Base-by-base conservation (phyloP, 2,329 filamentous ascomycete species). In the Aspergillus phoenicis region DNA sequence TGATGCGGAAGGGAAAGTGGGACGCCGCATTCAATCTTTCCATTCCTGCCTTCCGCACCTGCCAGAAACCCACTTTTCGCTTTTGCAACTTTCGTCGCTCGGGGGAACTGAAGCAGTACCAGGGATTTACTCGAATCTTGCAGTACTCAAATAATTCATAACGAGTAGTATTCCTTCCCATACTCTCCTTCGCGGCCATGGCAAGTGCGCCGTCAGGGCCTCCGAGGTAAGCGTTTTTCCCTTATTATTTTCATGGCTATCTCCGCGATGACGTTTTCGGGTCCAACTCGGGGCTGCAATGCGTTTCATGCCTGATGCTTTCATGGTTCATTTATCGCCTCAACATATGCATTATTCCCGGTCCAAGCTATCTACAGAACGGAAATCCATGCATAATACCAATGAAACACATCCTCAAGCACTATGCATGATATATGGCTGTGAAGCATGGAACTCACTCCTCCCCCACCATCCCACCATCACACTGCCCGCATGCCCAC, bases 201-300 rank as follows among this genome's bases (percentile, higher is more conserved):
- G 47, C 47, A 6, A 51, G 26, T 28, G 47, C 24, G 26, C 15
- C 26, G 8, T 2, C 8, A 26, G 26, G 24, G 11, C 15, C 30
- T 26, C 2, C 28, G 8, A 33, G 24, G 47, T 51, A 17, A 51
- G 47, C n/a, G 28, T 11, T 26, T 15, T 28, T 17, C 7, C 45
- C 45, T 5, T 43, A 17, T 10, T 43, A n/a, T 43, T 43, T 43
- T 43, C n/a, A 2, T 17, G 10, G 0, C 7, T 13, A 49, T 33
- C 26, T 49, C n/a, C 24, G 26, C 45, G 26, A 51, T 51, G 47
- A 51, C 47, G 47, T 51, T 45, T 24, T 45, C 41, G 41, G 41
- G 11, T 45, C 10, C 10, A 22, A 24, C 22, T 45, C 11, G 41
- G 11, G 20, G 20, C 20, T 45, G 11, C 41, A 13, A 24, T 45